These are phyloP conservation scores for Saccharomycopsis guyanensis DNA, from an alignment of 805 yeast species.

Conservation along the genomic window DNA sequence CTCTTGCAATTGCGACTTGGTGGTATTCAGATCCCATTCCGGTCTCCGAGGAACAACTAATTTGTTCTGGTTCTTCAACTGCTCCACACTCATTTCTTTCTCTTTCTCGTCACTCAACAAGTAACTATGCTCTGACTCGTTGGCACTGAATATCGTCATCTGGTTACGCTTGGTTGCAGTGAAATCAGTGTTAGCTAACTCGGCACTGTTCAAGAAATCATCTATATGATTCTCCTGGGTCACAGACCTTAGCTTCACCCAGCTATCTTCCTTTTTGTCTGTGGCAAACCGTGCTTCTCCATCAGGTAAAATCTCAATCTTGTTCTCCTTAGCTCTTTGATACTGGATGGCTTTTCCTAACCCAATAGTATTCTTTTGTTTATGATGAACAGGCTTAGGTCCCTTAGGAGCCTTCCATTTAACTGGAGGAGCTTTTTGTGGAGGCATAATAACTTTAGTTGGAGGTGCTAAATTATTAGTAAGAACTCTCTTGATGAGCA, in stretches of 20 bases:
- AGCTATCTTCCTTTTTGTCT: constrained; percentile 68
- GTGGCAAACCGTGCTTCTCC: constrained; percentile 89
- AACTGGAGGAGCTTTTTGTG: constrained; percentile 44
- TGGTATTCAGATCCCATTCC: constrained; percentile 64
- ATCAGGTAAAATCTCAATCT: constrained; percentile 66
- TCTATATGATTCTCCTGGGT: constrained; percentile 92
- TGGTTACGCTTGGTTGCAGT: constrained; percentile 82
- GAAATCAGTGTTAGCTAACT: constrained; percentile 91
- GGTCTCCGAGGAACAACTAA: constrained; percentile 94
- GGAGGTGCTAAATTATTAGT: no score
- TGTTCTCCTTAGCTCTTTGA: constrained; percentile 61
- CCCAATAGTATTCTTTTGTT: constrained; percentile 77
- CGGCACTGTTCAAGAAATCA: constrained; percentile 92
- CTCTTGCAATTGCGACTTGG: constrained; percentile 72
- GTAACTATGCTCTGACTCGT: constrained; percentile 45
- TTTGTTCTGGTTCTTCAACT: constrained; percentile 57
- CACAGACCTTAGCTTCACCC: constrained; percentile 88
- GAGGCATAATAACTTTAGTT: constrained; percentile 32
- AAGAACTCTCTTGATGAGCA: no score
- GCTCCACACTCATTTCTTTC: constrained; percentile 49
- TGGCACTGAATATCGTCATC: constrained; percentile 60
- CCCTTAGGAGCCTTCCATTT: constrained; percentile 89
- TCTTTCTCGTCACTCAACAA: constrained; percentile 63
- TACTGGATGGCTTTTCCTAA: constrained; percentile 78
- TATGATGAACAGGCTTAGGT: constrained; percentile 81